These are phyloP conservation scores for Leucocoprinus birnbaumii DNA, from an alignment of 768 basidiomycete species.

Conservation along the genomic window DNA sequence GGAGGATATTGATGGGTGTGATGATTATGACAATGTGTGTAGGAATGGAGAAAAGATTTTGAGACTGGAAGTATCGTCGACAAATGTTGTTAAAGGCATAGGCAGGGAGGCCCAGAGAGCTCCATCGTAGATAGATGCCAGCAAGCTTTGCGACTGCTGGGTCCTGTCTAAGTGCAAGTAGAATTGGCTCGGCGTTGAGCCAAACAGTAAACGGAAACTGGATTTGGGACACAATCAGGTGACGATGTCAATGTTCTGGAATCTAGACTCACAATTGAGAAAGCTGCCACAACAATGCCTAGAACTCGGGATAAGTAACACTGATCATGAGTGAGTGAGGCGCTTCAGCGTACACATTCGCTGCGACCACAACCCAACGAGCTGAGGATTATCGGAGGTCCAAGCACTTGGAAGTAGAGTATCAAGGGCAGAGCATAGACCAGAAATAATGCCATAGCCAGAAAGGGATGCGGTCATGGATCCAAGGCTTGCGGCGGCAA, in stretches of 20 bases:
- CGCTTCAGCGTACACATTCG: slow-evolving; percentile 63
- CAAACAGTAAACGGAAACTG: slow-evolving; percentile 69
- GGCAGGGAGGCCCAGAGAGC: slow-evolving; percentile 75
- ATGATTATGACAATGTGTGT: slow-evolving; percentile 80
- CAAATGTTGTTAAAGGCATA: slow-evolving; percentile 52
- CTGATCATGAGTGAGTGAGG: neutral
- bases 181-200: slow-evolving; percentile 78
- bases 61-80: slow-evolving; percentile 58
- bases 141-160: slow-evolving; percentile 82
- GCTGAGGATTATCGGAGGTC: slow-evolving; percentile 81
- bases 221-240: slow-evolving; percentile 32
- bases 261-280: slow-evolving; percentile 51
- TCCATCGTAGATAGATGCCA: slow-evolving; percentile 69
- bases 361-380: slow-evolving; percentile 90
- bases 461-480: slow-evolving; percentile 78
- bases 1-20: slow-evolving; percentile 79
- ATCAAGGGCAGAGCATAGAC: slow-evolving; percentile 85
- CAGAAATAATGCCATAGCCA: slow-evolving; percentile 78
- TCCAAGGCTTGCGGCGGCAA: slow-evolving; percentile 78
- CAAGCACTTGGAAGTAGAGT: slow-evolving; percentile 93
- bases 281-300: slow-evolving; percentile 61
- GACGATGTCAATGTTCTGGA: neutral
- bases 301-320: neutral
- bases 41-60: slow-evolving; percentile 80
- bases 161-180: slow-evolving; percentile 76